These are phyloP conservation scores for Porcisia hertigi DNA, from an alignment of 208 protist genomes.

Conservation along the genomic window DNA sequence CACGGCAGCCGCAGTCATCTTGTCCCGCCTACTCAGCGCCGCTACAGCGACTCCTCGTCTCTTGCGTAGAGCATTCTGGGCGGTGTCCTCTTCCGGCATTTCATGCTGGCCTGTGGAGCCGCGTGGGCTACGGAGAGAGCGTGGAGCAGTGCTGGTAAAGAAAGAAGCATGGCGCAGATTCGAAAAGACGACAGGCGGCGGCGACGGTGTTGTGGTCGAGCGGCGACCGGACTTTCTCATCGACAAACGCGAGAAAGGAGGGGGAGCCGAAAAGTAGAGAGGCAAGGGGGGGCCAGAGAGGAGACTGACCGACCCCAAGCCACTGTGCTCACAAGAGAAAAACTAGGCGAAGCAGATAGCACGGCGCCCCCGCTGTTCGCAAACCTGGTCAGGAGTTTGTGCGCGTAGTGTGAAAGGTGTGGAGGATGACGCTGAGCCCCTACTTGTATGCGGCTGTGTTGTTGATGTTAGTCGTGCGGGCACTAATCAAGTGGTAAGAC, in stretches of 20 bases:
- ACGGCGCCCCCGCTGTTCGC: background rate
- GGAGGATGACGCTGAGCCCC: background rate
- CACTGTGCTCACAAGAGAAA: background rate
- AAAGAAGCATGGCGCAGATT: background rate
- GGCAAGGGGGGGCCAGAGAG: background rate
- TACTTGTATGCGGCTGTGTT: background rate
- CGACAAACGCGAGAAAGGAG: background rate
- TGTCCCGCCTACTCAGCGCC: background rate
- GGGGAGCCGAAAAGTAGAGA: background rate
- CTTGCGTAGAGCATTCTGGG: slow-evolving; percentile 10
- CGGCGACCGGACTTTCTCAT: slow-evolving; percentile 20
- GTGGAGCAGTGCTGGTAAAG: background rate
- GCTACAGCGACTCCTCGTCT: slow-evolving; percentile 7
- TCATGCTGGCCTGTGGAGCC: background rate
- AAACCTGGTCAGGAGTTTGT: background rate
- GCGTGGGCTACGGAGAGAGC: background rate
- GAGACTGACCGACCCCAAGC: background rate
- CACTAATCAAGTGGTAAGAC: background rate
- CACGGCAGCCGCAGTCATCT: slow-evolving; percentile 4
- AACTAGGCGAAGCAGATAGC: background rate
- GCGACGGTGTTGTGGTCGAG: background rate
- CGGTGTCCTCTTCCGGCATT: background rate
- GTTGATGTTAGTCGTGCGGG: background rate
- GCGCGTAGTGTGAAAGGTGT: background rate
- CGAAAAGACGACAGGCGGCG: background rate